These are phyloP conservation scores for Phaeophleospora eucalypticola DNA, from an alignment of 2,329 filamentous ascomycete species.

Conservation along the genomic window DNA sequence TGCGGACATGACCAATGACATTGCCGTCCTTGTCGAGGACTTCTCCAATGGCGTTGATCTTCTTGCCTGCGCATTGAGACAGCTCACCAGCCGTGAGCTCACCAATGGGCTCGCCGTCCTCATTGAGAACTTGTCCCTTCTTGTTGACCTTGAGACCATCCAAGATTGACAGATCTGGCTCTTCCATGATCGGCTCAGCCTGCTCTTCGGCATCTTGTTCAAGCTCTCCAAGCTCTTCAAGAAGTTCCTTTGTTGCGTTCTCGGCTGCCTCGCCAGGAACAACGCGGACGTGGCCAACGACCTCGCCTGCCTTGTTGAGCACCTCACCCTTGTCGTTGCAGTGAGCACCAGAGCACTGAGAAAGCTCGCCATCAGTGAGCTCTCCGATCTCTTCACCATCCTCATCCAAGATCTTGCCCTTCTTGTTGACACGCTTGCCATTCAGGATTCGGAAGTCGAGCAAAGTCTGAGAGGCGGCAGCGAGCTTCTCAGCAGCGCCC, in stretches of 20 bases:
- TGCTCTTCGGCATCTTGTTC: slow-evolving; percentile 31
- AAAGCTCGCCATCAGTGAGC: slow-evolving; percentile 45
- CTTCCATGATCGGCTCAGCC: slow-evolving; percentile 27
- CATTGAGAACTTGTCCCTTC: slow-evolving; percentile 52
- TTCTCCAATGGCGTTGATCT: slow-evolving; percentile 61
- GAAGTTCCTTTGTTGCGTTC: slow-evolving; percentile 46
- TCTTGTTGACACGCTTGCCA: slow-evolving; percentile 56
- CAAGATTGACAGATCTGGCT: slow-evolving; percentile 42
- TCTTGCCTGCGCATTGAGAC: slow-evolving; percentile 60
- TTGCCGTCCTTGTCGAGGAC: slow-evolving; percentile 62
- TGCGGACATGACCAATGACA: slow-evolving; percentile 58
- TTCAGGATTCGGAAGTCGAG: slow-evolving; percentile 46
- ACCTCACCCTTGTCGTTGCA: slow-evolving; percentile 51
- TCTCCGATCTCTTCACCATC: slow-evolving; percentile 51
- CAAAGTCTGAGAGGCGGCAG: slow-evolving; percentile 35
- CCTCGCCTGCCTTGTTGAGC: slow-evolving; percentile 48
- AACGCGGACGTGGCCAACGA: slow-evolving; percentile 48
- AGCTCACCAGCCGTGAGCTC: slow-evolving; percentile 56
- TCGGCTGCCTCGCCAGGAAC: slow-evolving; percentile 49
- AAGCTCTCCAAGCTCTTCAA: slow-evolving; percentile 46
- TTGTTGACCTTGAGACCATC: slow-evolving; percentile 57
- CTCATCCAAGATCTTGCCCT: slow-evolving; percentile 50
- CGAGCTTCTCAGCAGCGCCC: slow-evolving; percentile 46
- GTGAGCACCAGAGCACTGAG: slow-evolving; percentile 45
- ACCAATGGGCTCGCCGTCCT: slow-evolving; percentile 52